These are phyloP conservation scores for Gymnopilus dilepis DNA, from an alignment of 768 basidiomycete species.

Conservation along the genomic window DNA sequence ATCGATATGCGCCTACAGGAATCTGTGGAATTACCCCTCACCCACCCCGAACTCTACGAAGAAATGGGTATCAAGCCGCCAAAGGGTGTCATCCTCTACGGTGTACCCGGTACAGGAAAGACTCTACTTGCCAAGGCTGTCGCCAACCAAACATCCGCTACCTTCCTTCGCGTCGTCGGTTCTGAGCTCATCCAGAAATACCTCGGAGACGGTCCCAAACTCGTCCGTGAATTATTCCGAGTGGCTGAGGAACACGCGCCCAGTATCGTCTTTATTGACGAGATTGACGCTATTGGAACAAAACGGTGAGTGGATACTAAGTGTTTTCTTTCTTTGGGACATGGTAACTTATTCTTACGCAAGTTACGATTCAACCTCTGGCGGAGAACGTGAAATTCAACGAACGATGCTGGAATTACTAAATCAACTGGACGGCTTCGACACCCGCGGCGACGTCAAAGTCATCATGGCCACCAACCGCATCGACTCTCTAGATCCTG, in stretches of 20 bases:
- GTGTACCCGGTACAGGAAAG: constrained; percentile 98
- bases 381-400: constrained; percentile 99
- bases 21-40: constrained; percentile 96
- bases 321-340: not conserved
- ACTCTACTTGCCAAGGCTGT: constrained; percentile 97
- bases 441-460: constrained; percentile 98
- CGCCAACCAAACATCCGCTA: constrained; percentile 97
- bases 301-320: constrained; percentile 70
- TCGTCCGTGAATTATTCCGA: constrained; percentile 95
- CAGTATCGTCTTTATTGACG: constrained; percentile 99
- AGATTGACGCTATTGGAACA: constrained; percentile 98
- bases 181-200: constrained; percentile 99
- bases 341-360: constrained; percentile 16
- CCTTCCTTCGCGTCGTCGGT: constrained; percentile 96
- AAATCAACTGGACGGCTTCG: constrained; percentile 99
- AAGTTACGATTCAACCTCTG: constrained; percentile 97
- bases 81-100: constrained; percentile 98
- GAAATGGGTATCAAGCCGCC: constrained; percentile 99
- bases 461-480: constrained; percentile 99
- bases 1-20: constrained; percentile 55
- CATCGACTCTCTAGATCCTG: constrained; percentile 97
- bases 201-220: constrained; percentile 97
- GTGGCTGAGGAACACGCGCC: constrained; percentile 98
- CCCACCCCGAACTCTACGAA: constrained; percentile 97
- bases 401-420: constrained; percentile 98